Evolutionary conservation across 768 basidiomycete genomes (phyloP).

Genomic region (Ramaria sp.): DNA sequence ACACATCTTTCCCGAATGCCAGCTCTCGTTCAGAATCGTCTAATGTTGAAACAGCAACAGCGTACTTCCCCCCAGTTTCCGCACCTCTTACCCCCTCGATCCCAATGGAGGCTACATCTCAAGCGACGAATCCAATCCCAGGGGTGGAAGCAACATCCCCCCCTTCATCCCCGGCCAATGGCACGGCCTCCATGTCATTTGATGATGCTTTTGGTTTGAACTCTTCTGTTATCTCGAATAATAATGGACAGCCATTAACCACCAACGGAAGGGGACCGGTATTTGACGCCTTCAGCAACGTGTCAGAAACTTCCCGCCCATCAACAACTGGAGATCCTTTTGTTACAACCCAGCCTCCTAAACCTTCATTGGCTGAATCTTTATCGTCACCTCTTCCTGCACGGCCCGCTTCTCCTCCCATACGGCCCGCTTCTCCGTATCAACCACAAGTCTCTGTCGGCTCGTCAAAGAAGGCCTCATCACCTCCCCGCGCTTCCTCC

Average conservation of each 20-base stretch:
- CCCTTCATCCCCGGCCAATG: conserved; percentile 13
- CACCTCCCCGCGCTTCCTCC: conserved; percentile 38
- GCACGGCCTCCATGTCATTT: conserved; percentile 26
- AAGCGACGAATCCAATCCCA: conserved; percentile 12
- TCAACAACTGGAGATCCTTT: conserved; percentile 7
- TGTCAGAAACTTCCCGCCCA: not conserved
- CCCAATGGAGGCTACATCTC: conserved; percentile 26
- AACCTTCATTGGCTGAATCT: conserved; percentile 15
- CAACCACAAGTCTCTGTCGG: conserved; percentile 15
- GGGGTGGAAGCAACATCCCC: not conserved
- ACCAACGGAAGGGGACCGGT: conserved; percentile 15
- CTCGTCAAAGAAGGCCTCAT: conserved; percentile 23
- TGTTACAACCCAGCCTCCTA: conserved; percentile 12
- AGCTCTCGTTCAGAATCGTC: not conserved
- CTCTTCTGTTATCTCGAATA: conserved; percentile 27
- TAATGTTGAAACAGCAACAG: conserved; percentile 8
- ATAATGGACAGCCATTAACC: conserved; percentile 31
- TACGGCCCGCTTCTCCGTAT: conserved; percentile 31
- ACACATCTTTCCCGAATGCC: not conserved
- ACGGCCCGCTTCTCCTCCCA: conserved; percentile 27
- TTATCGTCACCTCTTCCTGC: conserved; percentile 28
- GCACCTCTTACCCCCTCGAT: conserved; percentile 30
- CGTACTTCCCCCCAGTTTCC: conserved; percentile 15
- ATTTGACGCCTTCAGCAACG: not conserved
- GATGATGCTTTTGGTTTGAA: conserved; percentile 43